Evolutionary conservation across 257 asterid genomes (phyloP).

Genomic region (Apocynum venetum): DNA sequence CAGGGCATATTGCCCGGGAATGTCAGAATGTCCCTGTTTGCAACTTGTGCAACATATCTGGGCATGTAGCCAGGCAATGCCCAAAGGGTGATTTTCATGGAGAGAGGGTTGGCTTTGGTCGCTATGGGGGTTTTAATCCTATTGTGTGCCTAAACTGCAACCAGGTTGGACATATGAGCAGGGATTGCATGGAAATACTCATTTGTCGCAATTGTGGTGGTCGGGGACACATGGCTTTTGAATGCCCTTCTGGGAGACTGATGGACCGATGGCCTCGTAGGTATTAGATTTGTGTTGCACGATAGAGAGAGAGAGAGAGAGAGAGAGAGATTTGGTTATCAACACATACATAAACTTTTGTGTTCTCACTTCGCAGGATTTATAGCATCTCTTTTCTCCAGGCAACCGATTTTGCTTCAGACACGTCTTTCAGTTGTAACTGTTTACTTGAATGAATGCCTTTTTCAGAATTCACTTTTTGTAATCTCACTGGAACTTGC

Average conservation of each 20-base stretch:
- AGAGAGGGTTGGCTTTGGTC: conserved; percentile 52
- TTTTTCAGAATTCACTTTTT: too few relatives aligned
- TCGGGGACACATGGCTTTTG: conserved; percentile 74
- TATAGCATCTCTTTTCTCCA: background rate
- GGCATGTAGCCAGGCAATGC: conserved; percentile 69
- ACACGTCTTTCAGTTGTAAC: background rate
- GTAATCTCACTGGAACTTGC: background rate
- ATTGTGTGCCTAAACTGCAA: conserved; percentile 72
- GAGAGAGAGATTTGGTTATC: background rate
- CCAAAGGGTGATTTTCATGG: conserved; percentile 53
- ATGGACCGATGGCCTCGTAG: conserved; percentile 50
- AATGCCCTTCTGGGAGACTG: conserved; percentile 83
- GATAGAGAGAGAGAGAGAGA: background rate
- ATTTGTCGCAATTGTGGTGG: conserved; percentile 93
- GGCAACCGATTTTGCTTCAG: background rate
- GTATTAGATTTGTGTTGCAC: conserved; percentile 1
- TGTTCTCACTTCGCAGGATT: background rate
- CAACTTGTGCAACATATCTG: conserved; percentile 60
- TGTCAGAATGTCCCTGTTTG: conserved; percentile 70
- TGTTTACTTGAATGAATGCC: too few relatives aligned
- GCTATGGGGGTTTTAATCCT: conserved; percentile 18
- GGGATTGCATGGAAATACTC: conserved; percentile 61
- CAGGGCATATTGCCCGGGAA: conserved; percentile 73
- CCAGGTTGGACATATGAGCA: conserved; percentile 80
- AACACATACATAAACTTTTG: background rate